Evolutionary conservation across 495 filamentous ascomycete species (phyloP).

Genomic region (Aspergillus bertholletiae): DNA sequence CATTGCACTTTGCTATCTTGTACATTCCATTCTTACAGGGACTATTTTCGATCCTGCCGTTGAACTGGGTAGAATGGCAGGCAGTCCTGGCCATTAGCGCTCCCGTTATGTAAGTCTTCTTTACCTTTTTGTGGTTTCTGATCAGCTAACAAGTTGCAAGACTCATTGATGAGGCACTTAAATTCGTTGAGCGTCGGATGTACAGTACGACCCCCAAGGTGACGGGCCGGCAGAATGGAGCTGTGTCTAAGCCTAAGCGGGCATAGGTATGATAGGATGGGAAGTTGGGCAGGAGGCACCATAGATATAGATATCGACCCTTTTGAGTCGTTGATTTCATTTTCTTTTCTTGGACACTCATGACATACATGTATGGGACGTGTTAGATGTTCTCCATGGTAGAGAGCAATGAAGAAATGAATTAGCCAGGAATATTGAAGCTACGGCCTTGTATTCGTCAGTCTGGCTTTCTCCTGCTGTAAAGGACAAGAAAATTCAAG

Average conservation of each 20-base stretch:
- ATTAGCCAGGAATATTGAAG: not conserved
- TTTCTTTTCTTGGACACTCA: slow-evolving; percentile 9
- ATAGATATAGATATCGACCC: slow-evolving; percentile 24
- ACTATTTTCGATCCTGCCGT: slow-evolving; percentile 86
- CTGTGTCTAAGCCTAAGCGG: slow-evolving; percentile 36
- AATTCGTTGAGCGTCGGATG: slow-evolving; percentile 70
- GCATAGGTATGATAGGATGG: slow-evolving; percentile 28
- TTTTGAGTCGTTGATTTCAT: slow-evolving; percentile 1
- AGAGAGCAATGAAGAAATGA: slow-evolving; percentile 8
- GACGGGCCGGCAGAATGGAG: slow-evolving; percentile 27
- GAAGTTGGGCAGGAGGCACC: slow-evolving; percentile 18
- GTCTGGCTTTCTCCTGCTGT: no score
- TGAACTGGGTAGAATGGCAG: slow-evolving; percentile 89
- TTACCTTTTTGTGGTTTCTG: not conserved
- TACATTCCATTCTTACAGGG: slow-evolving; percentile 88
- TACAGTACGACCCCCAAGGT: slow-evolving; percentile 31
- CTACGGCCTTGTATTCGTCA: not conserved
- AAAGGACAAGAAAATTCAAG: no score
- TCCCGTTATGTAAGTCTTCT: slow-evolving; percentile 81
- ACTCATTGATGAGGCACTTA: slow-evolving; percentile 85
- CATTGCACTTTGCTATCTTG: slow-evolving; percentile 87
- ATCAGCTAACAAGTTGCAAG: slow-evolving; percentile 40
- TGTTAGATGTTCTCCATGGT: slow-evolving; percentile 14
- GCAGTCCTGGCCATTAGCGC: slow-evolving; percentile 85
- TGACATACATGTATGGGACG: slow-evolving; percentile 14